Base-by-base conservation (phyloP, 1,139 yeast genomes). In the Pneumocystis canis region DNA sequence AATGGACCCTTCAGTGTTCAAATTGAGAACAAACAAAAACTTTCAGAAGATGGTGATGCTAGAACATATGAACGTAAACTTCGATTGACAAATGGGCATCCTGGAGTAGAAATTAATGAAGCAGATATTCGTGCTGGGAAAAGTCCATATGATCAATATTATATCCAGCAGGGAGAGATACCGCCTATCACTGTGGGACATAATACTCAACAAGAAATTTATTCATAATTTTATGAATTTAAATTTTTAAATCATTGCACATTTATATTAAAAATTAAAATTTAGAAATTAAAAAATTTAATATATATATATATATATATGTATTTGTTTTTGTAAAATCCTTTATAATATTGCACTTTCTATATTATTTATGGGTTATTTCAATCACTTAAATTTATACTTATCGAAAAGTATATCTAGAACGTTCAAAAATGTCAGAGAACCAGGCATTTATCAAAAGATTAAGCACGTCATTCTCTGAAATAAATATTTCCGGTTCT, bases 1-100 rank as follows among this genome's bases (percentile, higher is more conserved):
- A 70, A 72, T 61, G 77, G 78, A 3, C 73, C 75, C 0, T 68
- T 71, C 58, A 64, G 69, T 32, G 68, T 69, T 18, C 71, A 70
- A 25, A 66, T 60, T 9, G 58, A 60, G 35, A 58, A 64, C 59
- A 62, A 65, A 58, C 60, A 54, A 35, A 59, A 59, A 31, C 39
- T 63, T 16, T 61, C 60, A 25, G 65, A 64, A 40, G 62, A 61
- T 31, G 64, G 63, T 25, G 61, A 66, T 25, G 40, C 61, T 16
- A 63, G 58, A n/a, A 58, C 59, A 35, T 60, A 54, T 28, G 64
- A 62, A 58, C 41, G 53, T 16, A 58, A 72, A 35, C 67, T 72
- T 39, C 65, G 64, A 25, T 61, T 63, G 25, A 72, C 70, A 61
- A 72, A 71, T 54, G 75, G 75, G 3, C 75, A 73, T 60, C 73